Evolutionary conservation across 139 green algal species (phyloP).

Genomic region (Chlorella sorokiniana): DNA sequence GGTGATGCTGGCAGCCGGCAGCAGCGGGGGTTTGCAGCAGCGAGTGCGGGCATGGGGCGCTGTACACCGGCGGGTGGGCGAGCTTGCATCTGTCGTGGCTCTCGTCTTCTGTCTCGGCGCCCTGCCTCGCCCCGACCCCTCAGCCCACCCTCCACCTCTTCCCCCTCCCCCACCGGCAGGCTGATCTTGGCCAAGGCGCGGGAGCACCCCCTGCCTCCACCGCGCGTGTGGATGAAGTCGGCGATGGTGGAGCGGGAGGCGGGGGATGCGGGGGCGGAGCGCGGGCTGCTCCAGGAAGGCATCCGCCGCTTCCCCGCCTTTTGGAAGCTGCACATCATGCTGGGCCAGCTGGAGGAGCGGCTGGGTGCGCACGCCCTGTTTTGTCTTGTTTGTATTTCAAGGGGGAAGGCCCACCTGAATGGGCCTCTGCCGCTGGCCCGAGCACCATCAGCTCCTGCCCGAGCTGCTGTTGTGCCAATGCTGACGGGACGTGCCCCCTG

Average conservation of each 20-base stretch:
- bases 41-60: too few species aligned
- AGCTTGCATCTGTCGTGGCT: too few species aligned
- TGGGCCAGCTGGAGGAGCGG: conserved; percentile 90
- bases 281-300: conserved; percentile 66
- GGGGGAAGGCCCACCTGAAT: too few species aligned
- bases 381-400: too few species aligned
- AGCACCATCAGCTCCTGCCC: too few species aligned
- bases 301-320: conserved; percentile 76
- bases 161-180: not conserved
- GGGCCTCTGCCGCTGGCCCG: too few species aligned
- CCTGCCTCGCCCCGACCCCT: too few species aligned
- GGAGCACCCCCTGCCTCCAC: conserved; percentile 67
- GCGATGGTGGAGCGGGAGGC: conserved; percentile 93
- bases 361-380: too few species aligned
- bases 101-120: too few species aligned
- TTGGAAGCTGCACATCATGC: conserved; percentile 95
- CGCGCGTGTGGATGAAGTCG: conserved; percentile 95
- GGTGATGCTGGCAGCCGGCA: too few species aligned
- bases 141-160: not conserved
- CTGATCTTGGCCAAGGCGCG: conserved; percentile 76
- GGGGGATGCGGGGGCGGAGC: conserved; percentile 67
- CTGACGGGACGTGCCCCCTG: not conserved
- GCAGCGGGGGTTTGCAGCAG: too few species aligned
- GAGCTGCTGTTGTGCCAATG: not conserved
- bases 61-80: too few species aligned